Evolutionary conservation across 2,329 filamentous ascomycete species (phyloP), one percentile per base, ranked within the genome.

Genomic region (Xylaria digitata): DNA sequence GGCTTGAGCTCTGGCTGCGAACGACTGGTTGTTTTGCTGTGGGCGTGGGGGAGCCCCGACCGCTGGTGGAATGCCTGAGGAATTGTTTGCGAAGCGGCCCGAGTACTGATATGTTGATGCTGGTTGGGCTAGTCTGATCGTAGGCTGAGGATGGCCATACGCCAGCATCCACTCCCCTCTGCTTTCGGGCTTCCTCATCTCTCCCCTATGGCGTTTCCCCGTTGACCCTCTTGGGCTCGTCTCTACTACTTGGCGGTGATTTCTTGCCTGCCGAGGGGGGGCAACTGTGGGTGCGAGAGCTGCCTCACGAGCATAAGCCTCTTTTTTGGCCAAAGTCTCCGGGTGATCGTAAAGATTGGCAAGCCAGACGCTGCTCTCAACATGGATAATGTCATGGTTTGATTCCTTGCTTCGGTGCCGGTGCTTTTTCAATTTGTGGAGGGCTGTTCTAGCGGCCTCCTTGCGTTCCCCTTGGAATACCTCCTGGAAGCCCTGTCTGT

Each of bases 321-420:
- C 69, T 42, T 56, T 69, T 56, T 37, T 46, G 7, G 70, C 73
- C 2, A 73, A 37, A 19, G 49, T 68, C 13, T 72, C 68, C 1
- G 72, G 74, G 8, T 73, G 48, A 6, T 71, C 37, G 23, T 74
- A 74, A 8, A 74, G 53, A 1, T 73, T 69, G 6, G 58, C 60
- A 9, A 75, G 60, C 74, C 73, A 74, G 19, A 76, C 68, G 2
- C 61, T 67, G 2, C 60, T 61, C 23, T 68, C 49, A 1, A 58
- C 54, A 26, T 61, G 43, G 1, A 63, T 19, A 8, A 66, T n/a
- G 23, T 66, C 30, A 19, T 72, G 67, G 5, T 63, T 65, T 4
- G 26, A 49, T 1, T 26, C 43, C 9, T 56, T 63, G 1, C 19
- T 45, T n/a, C 26, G 49, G 21, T 30, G 61, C 26, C 34, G 34